Evolutionary conservation across 2,329 filamentous ascomycete genomes (phyloP), one percentile per base, ranked within the genome.

Genomic region (Orbilia brochopaga): DNA sequence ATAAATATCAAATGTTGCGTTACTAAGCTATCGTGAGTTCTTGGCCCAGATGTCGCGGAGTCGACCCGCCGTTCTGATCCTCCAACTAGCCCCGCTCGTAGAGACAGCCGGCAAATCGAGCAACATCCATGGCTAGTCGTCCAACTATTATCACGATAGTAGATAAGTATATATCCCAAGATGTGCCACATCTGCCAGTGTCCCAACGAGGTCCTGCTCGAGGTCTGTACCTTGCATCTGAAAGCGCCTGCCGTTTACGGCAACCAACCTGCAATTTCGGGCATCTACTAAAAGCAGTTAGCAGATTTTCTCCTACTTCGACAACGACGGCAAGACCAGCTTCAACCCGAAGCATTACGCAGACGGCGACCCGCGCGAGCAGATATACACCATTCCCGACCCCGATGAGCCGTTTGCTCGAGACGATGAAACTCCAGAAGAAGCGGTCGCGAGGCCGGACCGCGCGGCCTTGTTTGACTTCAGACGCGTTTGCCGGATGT

Each of bases 401-500:
- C 11, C 37, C 11, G 13, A 42, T 15, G 37, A 42, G n/a, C 2
- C 5, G 37, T 4, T 42, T 42, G 37, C 13, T 13, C 37, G n/a
- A n/a, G n/a, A n/a, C n/a, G n/a, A n/a, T n/a, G n/a, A n/a, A n/a
- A n/a, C n/a, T n/a, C n/a, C n/a, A 13, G 3, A 13, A 42, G 13
- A 13, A 13, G 13, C 11, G 37, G 13, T 4, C 15, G 13, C 5
- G 37, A 17, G 4, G 11, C 11, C 27, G 17, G 11, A 46, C 6
- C 24, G n/a, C 13, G 23, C 42, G 1, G 15, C 19, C 13, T 24
- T 60, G n/a, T 60, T 60, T 19, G 42, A 60, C 56, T 42, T 60
- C 19, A 27, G 56, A 23, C 27, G 27, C 17, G 56, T 60, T 1
- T 60, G 56, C 21, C 42, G 56, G 24, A 32, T 23, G 21, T 51